Percentiles rank a stretch among this genome's conserved stretches.
These are phyloP conservation scores for Magnaporthiopsis incrustans DNA, from an alignment of 2,329 filamentous ascomycete genomes.

Conservation along the genomic window DNA sequence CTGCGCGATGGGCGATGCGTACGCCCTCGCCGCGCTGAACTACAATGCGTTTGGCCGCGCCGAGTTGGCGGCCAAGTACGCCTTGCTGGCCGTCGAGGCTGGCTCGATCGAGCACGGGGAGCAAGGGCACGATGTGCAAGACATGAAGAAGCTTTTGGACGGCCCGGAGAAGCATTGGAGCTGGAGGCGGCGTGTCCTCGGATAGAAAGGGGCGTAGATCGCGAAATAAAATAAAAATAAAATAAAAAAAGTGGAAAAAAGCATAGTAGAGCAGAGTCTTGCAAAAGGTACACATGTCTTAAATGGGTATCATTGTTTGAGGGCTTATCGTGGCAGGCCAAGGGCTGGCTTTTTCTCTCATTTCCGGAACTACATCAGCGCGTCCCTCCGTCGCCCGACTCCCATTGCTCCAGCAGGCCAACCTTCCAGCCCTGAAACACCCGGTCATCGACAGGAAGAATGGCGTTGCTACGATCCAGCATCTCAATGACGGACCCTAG, in stretches of 20 bases:
- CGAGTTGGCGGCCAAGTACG: conserved; percentile 22
- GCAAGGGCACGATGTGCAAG: conserved; percentile 17
- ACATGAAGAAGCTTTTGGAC: conserved; percentile 25
- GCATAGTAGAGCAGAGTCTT: neutral
- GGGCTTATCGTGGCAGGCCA: too few relatives aligned
- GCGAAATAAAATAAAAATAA: neutral
- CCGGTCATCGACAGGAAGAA: conserved; percentile 49
- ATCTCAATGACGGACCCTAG: conserved; percentile 34
- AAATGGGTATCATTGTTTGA: neutral
- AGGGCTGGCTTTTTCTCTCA: too few relatives aligned
- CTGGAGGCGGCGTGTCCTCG: conserved; percentile 15
- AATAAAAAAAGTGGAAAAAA: neutral
- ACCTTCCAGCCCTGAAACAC: conserved; percentile 60
- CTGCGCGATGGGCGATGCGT: conserved; percentile 24
- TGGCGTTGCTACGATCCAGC: conserved; percentile 38
- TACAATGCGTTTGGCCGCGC: conserved; percentile 28
- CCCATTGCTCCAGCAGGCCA: conserved; percentile 50
- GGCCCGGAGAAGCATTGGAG: conserved; percentile 25
- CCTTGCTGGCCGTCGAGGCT: conserved; percentile 22
- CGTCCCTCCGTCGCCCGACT: neutral
- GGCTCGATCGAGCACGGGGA: conserved; percentile 24
- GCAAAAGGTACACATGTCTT: too few relatives aligned
- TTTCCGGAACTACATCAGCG: neutral
- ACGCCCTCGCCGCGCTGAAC: conserved; percentile 30
- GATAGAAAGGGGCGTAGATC: neutral